Evolutionary conservation across 2,329 filamentous ascomycete species (phyloP).

Genomic region (Huntiella moniliformis): DNA sequence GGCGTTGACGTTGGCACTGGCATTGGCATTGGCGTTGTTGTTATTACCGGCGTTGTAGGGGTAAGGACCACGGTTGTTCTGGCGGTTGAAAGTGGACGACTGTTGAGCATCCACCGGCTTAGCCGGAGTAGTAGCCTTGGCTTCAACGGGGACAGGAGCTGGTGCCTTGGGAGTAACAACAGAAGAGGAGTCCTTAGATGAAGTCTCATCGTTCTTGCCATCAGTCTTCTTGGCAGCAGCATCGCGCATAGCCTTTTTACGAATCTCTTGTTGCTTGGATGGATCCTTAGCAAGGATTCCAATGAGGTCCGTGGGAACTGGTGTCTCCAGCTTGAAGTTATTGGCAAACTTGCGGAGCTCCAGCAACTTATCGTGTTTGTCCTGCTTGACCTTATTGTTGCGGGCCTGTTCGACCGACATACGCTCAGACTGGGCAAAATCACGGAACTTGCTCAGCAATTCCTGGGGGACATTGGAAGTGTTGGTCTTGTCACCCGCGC

Average conservation of each 20-base stretch:
- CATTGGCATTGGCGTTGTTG: background rate
- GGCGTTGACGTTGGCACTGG: background rate
- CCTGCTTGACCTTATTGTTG: slow-evolving; percentile 41
- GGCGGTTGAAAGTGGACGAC: background rate
- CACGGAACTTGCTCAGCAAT: slow-evolving; percentile 44
- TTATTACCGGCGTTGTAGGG: slow-evolving; percentile 17
- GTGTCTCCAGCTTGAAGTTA: slow-evolving; percentile 85
- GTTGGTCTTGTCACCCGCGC: slow-evolving; percentile 23
- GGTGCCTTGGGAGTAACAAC: slow-evolving; percentile 19
- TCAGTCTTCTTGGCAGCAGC: slow-evolving; percentile 20
- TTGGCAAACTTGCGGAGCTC: slow-evolving; percentile 90
- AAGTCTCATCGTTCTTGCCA: slow-evolving; percentile 24
- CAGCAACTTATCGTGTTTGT: slow-evolving; percentile 82
- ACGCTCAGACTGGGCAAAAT: slow-evolving; percentile 39
- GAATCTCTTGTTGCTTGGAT: slow-evolving; percentile 81
- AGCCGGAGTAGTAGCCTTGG: slow-evolving; percentile 14
- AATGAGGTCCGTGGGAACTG: slow-evolving; percentile 78
- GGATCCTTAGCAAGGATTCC: slow-evolving; percentile 93
- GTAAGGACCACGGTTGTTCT: slow-evolving; percentile 7
- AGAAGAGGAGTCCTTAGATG: slow-evolving; percentile 19
- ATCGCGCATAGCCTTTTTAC: slow-evolving; percentile 46
- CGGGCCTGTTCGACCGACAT: slow-evolving; percentile 37
- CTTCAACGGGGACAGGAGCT: slow-evolving; percentile 12
- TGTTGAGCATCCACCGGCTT: slow-evolving; percentile 16
- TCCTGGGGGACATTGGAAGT: slow-evolving; percentile 43